Evolutionary conservation across 1,284 basidiomycete genomes (phyloP), one percentile per base, ranked within the genome.

Genomic region (Pyrrhoderma lamaoense): DNA sequence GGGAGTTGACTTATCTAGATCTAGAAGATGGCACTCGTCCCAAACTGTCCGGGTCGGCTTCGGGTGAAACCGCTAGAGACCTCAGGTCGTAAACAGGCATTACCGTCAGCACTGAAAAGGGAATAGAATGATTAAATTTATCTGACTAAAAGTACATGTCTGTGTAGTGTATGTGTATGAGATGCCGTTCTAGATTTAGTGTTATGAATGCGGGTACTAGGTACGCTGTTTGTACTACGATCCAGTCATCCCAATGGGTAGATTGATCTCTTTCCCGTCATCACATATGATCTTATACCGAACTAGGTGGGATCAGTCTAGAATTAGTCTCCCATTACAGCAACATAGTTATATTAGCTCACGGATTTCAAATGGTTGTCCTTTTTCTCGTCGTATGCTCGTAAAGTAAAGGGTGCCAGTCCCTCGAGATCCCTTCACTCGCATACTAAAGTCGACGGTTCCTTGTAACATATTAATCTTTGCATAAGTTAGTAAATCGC

Each of bases 381-480:
- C 86, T 61, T 88, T 89, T n/a, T 75, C 79, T 67, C 78, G 82
- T 42, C 86, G 74, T 53, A 88, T 82, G 62, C 84, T 88, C 4
- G 86, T 89, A 63, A 89, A 89, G 61, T 89, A 89, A 0, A 89
- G 63, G 5, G 84, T 89, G 4, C 86, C 86, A 13, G 79, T 71
- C 79, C 84, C 77, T 70, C 75, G 79, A 37, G 85, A 79, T 0
- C 87, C 86, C 59, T 79, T 82, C 21, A 89, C 67, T 47, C 83
- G 73, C 65, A 87, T 85, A 61, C 82, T 83, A 45, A 89, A 69
- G 58, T 89, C 86, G 18, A 88, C 79, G 55, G 81, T 84, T 1
- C 87, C 86, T 61, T 84, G 80, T 47, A 86, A 69, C 57, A 84
- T 77, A 56, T 80, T 82, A 42, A 89, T 78, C 86, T 88, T 51